Percentiles rank a stretch among this genome's conserved stretches.
These are phyloP conservation scores for Nepenthes alata DNA, from an alignment of 179 eudicot species.

Conservation along the genomic window DNA sequence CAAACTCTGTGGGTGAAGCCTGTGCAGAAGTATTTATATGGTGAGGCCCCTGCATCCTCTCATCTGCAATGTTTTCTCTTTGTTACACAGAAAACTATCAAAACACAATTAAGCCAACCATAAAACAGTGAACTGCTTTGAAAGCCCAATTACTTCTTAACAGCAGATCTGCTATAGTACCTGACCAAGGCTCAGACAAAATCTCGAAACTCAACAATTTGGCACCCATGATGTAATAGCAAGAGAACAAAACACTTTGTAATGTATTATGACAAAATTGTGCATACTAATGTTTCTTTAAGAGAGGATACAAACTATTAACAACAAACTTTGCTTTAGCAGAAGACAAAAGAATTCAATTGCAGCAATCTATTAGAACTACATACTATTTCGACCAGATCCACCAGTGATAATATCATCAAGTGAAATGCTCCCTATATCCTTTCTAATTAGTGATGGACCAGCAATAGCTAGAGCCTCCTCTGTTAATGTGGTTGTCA, in stretches of 20 bases:
- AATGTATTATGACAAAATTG: slow-evolving; percentile 13
- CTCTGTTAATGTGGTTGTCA: slow-evolving; percentile 78
- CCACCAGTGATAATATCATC: slow-evolving; percentile 85
- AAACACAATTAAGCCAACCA: slow-evolving; percentile 6
- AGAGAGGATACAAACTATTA: slow-evolving; percentile 8
- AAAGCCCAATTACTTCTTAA: slow-evolving; percentile 5
- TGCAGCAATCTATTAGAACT: slow-evolving; percentile 28
- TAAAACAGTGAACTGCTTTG: slow-evolving; percentile 1
- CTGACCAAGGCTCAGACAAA: not conserved
- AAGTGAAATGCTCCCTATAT: slow-evolving; percentile 70
- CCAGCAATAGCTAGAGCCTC: slow-evolving; percentile 52
- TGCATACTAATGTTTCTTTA: slow-evolving; percentile 2
- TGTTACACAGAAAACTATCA: slow-evolving; percentile 25
- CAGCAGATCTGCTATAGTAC: slow-evolving; percentile 2
- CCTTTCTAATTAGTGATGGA: slow-evolving; percentile 72
- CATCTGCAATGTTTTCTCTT: slow-evolving; percentile 67
- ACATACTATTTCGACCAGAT: slow-evolving; percentile 71
- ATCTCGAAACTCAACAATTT: slow-evolving; percentile 3
- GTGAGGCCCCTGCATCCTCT: slow-evolving; percentile 50
- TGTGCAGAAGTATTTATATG: slow-evolving; percentile 19
- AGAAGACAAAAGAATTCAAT: slow-evolving; percentile 9
- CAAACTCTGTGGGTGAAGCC: slow-evolving; percentile 13
- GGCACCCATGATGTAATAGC: not conserved
- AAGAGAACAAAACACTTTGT: slow-evolving; percentile 3
- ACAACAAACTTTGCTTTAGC: slow-evolving; percentile 9